These are phyloP conservation scores for Juncus effusus DNA, from an alignment of 176 grass and related monocot species.

Conservation along the genomic window DNA sequence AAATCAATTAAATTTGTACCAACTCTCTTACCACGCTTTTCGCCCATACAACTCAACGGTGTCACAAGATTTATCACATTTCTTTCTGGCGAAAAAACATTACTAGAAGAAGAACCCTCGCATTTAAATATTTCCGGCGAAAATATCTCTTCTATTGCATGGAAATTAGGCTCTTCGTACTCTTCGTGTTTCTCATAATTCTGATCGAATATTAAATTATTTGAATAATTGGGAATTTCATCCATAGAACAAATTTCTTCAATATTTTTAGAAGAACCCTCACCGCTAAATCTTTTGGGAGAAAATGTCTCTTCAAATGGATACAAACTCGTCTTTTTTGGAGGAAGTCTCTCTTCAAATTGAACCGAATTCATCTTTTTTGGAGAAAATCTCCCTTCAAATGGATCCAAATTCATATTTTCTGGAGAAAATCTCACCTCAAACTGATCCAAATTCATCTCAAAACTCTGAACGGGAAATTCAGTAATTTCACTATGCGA, in stretches of 20 bases:
- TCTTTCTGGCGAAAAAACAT: slow-evolving; percentile 6
- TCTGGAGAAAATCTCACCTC: too few relatives aligned
- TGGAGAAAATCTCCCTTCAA: too few relatives aligned
- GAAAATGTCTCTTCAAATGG: slow-evolving; percentile 8
- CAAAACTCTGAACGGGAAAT: background rate
- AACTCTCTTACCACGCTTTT: slow-evolving; percentile 15
- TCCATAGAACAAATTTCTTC: too few relatives aligned
- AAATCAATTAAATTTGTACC: slow-evolving; percentile 58
- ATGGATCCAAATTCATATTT: background rate
- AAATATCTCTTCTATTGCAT: background rate
- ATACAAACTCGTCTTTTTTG: background rate
- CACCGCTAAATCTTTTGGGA: slow-evolving; percentile 19
- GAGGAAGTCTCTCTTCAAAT: too few relatives aligned
- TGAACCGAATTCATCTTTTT: too few relatives aligned
- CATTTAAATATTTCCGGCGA: slow-evolving; percentile 24
- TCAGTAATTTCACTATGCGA: background rate
- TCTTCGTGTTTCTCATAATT: slow-evolving; percentile 15
- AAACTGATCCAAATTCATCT: background rate
- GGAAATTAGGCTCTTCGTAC: background rate
- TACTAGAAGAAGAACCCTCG: background rate
- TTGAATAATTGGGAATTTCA: background rate
- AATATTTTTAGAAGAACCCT: slow-evolving; percentile 22
- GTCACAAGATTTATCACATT: slow-evolving; percentile 63
- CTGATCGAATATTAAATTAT: background rate
- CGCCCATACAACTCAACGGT: slow-evolving; percentile 20